Conservation (phyloP, 441 rosid genomes). For the Euphorbia corollata region DNA sequence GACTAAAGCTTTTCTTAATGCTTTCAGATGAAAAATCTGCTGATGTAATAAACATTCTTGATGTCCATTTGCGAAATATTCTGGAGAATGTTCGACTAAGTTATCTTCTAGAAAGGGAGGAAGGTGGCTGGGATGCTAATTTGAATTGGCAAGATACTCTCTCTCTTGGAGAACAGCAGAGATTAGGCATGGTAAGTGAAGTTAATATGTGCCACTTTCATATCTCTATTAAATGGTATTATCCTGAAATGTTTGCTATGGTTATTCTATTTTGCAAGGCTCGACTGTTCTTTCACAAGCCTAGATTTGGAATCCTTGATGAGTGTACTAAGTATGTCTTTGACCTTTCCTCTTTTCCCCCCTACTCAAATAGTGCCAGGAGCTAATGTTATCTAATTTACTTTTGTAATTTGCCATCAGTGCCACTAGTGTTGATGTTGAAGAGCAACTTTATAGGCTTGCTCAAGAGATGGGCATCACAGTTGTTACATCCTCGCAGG, state of each 20-base stretch:
- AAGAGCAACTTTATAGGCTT: conserved; percentile 90
- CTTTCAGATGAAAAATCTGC: conserved; percentile 42
- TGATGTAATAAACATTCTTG: conserved; percentile 42
- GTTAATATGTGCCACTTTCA: background rate
- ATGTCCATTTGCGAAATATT: conserved; percentile 56
- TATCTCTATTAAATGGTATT: too few relatives aligned
- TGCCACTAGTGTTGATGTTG: conserved; percentile 96
- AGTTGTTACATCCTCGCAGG: conserved; percentile 94
- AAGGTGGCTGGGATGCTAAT: conserved; percentile 80
- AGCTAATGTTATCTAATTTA: background rate
- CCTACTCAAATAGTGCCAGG: background rate
- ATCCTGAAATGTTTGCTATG: conserved; percentile 21
- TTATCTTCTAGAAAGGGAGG: conserved; percentile 88
- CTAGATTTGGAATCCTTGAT: conserved; percentile 89
- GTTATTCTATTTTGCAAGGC: conserved; percentile 45
- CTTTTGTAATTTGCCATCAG: conserved; percentile 30
- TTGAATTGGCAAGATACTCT: conserved; percentile 89
- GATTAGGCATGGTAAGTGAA: conserved; percentile 85
- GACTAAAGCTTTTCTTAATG: conserved; percentile 11
- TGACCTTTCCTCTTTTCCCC: background rate
- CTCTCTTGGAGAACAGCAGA: conserved; percentile 98
- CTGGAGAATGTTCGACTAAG: conserved; percentile 77
- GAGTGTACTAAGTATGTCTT: conserved; percentile 95
- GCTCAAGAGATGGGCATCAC: conserved; percentile 86
- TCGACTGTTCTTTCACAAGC: conserved; percentile 92